Percentiles rank a stretch among this genome's conserved stretches.
These are phyloP conservation scores for Camillea tinctor DNA, from an alignment of 2,329 filamentous ascomycete genomes.

Conservation along the genomic window DNA sequence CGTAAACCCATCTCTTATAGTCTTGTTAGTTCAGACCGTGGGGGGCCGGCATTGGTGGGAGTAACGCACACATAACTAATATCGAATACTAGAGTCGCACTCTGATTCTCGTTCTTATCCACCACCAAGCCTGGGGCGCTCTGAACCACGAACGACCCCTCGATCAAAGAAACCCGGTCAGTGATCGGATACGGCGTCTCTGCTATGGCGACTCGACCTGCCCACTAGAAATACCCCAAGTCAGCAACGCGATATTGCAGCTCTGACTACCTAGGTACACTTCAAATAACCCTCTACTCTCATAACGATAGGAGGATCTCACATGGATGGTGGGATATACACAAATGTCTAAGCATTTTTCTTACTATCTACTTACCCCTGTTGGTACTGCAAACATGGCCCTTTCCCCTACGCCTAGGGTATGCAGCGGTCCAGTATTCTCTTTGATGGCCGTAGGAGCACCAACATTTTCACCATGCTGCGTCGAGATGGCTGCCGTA, in stretches of 20 bases:
- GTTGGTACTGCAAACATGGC: slow-evolving; percentile 17
- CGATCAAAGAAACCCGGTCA: slow-evolving; percentile 20
- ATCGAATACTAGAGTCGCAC: slow-evolving; percentile 16
- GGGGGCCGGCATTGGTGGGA: not conserved
- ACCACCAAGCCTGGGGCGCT: not conserved
- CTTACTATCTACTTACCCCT: slow-evolving; percentile 13
- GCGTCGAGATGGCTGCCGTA: slow-evolving; percentile 17
- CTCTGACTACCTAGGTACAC: too few relatives aligned
- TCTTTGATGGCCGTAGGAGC: slow-evolving; percentile 10
- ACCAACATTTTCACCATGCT: slow-evolving; percentile 8
- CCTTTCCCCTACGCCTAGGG: slow-evolving; percentile 7
- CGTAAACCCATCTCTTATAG: slow-evolving; percentile 24
- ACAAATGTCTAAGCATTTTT: not conserved
- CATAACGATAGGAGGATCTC: too few relatives aligned
- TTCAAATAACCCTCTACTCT: too few relatives aligned
- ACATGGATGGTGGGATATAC: too few relatives aligned
- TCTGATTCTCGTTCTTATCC: too few relatives aligned
- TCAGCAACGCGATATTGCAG: not conserved
- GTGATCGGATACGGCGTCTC: slow-evolving; percentile 12
- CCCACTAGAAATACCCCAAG: slow-evolving; percentile 16
- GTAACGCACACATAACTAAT: slow-evolving; percentile 27
- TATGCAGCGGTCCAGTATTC: not conserved
- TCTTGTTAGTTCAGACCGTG: slow-evolving; percentile 1
- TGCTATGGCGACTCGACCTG: slow-evolving; percentile 18
- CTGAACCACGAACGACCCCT: slow-evolving; percentile 17